Base-by-base conservation (phyloP, 345 rosid genomes). In the Aquilaria yunnanensis region DNA sequence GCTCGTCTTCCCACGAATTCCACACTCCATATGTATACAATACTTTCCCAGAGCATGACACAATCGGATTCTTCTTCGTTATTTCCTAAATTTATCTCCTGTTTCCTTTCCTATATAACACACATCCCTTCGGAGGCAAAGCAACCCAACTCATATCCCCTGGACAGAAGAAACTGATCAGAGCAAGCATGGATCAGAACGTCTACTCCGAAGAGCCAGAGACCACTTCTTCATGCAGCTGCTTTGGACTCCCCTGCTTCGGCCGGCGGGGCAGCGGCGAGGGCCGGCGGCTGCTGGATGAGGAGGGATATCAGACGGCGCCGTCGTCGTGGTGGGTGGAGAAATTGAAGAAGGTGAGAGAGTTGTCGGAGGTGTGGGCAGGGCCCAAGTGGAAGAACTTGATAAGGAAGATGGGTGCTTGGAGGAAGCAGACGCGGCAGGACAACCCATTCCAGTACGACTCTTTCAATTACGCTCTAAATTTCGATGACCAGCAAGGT, bases 351-450 rank as follows among this genome's bases (percentile, higher is more conserved):
- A 68, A 67, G 51, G 69, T 41, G 66, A 85, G 71, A 75, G 85
- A 79, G 64, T 43, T 43, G 10, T 57, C 86, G 2, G 88, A 85
- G 71, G 65, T 72, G 7, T 33, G 66, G 32, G 84, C 84, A 2
- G 88, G 92, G 59, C 86, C 85, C 0, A 81, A 72, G 68, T 81
- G 86, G 86, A 76, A 79, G 75, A 85, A 63, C 49, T 70, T 77
- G 45, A 67, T 81, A 0, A 79, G 92, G 59, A 83, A 72, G 74
- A 60, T 75, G 3, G 69, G 84, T 32, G 75, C 56, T 30, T 60
- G 58, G 68, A 68, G 49, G 16, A 61, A 60, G 16, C 63, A 60
- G 10, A 76, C 41, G 77, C 65, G 47, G 14, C 65, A 45, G 47
- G 54, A 60, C 47, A 58, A 60, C 45, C 59, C 53, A 61, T 75